Evolutionary conservation across 2,329 filamentous ascomycete genomes (phyloP).

Genomic region (Ascochyta lentis): DNA sequence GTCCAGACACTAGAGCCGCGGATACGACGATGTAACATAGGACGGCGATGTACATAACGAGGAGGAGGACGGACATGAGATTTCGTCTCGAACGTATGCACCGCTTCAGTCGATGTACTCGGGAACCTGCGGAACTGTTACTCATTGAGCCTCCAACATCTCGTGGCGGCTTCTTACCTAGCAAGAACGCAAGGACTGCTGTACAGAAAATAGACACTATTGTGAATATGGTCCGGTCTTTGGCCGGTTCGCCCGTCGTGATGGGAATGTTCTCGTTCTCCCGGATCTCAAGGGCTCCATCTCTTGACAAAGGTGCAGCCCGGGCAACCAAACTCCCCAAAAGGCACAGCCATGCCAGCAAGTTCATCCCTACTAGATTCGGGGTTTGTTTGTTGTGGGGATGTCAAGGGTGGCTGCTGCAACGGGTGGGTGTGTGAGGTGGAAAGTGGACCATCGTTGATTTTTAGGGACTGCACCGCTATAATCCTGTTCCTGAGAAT

Average conservation of each 20-base stretch:
- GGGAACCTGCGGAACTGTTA: slow-evolving; percentile 14
- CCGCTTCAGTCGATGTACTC: slow-evolving; percentile 15
- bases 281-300: background rate
- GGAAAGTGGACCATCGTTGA: background rate
- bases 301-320: slow-evolving; percentile 7
- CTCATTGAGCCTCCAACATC: background rate
- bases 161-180: slow-evolving; percentile 16
- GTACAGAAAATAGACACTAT: slow-evolving; percentile 20
- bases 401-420: background rate
- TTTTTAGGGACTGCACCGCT: slow-evolving; percentile 1
- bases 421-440: background rate
- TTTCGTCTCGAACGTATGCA: slow-evolving; percentile 20
- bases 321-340: background rate
- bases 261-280: slow-evolving; percentile 13
- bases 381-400: too few species aligned
- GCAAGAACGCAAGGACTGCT: slow-evolving; percentile 20
- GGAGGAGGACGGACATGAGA: slow-evolving; percentile 24
- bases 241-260: slow-evolving; percentile 18
- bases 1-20: slow-evolving; percentile 36
- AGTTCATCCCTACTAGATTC: background rate
- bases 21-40: slow-evolving; percentile 25
- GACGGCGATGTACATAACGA: slow-evolving; percentile 26
- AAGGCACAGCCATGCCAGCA: slow-evolving; percentile 1
- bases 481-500: background rate
- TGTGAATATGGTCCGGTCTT: slow-evolving; percentile 20